These are phyloP conservation scores for Coniochaeta sp. DNA, from an alignment of 2,329 filamentous ascomycete species.

Conservation along the genomic window DNA sequence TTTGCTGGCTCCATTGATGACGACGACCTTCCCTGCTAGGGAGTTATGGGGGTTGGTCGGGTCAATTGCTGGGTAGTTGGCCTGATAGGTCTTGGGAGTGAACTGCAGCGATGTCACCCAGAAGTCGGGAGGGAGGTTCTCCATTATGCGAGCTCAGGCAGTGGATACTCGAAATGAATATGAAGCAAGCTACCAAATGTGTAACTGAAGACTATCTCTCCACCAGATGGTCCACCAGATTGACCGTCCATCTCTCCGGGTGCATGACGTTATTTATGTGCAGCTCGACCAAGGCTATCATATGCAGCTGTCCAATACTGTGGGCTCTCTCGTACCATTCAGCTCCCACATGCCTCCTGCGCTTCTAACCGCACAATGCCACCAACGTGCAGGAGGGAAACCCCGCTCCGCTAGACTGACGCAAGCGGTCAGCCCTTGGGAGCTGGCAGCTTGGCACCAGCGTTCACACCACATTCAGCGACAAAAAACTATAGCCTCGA, in stretches of 20 bases:
- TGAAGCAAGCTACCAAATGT: no score
- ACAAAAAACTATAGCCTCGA: no score
- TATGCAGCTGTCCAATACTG: not conserved
- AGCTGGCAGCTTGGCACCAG: not conserved
- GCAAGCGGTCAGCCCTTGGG: not conserved
- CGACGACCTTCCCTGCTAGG: slow-evolving; percentile 26
- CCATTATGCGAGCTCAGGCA: no score
- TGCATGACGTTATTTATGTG: not conserved
- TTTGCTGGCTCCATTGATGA: slow-evolving; percentile 33
- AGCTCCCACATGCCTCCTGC: not conserved
- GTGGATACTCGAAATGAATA: no score
- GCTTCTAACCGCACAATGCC: not conserved
- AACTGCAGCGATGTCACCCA: slow-evolving; percentile 18
- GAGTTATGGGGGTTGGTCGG: slow-evolving; percentile 22
- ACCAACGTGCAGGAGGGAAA: no score
- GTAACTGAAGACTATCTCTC: no score
- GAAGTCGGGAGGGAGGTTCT: slow-evolving; percentile 16
- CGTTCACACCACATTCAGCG: no score
- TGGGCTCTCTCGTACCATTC: not conserved
- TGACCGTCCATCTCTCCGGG: no score
- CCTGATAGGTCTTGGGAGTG: slow-evolving; percentile 25
- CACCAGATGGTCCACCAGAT: no score
- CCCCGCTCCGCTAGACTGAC: not conserved
- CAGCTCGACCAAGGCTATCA: not conserved
- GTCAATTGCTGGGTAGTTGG: slow-evolving; percentile 31